Evolutionary conservation across 192 early-diverging fungal species (phyloP), one percentile per base, ranked within the genome.

Genomic region (Chytriomyces sp.): DNA sequence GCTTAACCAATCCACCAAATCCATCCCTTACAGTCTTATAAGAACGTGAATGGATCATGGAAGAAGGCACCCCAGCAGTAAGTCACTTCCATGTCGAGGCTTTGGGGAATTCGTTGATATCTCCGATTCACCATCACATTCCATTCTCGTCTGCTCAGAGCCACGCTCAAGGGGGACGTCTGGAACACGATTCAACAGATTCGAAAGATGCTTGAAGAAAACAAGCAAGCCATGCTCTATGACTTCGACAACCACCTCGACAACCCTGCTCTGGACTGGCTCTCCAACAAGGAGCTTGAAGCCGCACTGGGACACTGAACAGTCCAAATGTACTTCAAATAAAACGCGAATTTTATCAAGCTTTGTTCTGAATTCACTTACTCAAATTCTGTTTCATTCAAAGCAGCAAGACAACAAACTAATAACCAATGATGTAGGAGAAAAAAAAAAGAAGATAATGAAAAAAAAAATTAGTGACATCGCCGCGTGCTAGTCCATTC

Each of bases 171-270:
- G 8, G 68, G 68, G 14, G 56, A 70, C 3, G 57, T 70, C 14
- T 58, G 5, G 14, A 19, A 14, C 8, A 41, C 57, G 25, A 5
- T 36, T 6, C 12, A 34, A 39, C 28, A 37, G 25, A 39, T 70
- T 17, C 26, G 39, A 10, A 41, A 57, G 31, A 39, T 14, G 12
- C 8, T 70, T 38, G 56, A 57, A 31, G 22, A 44, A 8, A 34
- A 64, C 34, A 0, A 5, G 32, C 61, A 73, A 61, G 64, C 22
- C 14, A 4, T 33, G 6, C 19, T 92, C 34, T 75, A 80, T 36
- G 91, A 92, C 68, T 89, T 92, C 67, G 89, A 89, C 40, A 86
- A 81, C 63, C 91, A 92, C 74, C 59, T 92, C 38, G 89, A 92
- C 72, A 77, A 92, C 57, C 69, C 86, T 25, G 61, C 72, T 36